Percentiles rank a stretch among this genome's conserved stretches.
These are phyloP conservation scores for Phytophthora sojae DNA, from an alignment of 352 stramenopile species.

Conservation along the genomic window DNA sequence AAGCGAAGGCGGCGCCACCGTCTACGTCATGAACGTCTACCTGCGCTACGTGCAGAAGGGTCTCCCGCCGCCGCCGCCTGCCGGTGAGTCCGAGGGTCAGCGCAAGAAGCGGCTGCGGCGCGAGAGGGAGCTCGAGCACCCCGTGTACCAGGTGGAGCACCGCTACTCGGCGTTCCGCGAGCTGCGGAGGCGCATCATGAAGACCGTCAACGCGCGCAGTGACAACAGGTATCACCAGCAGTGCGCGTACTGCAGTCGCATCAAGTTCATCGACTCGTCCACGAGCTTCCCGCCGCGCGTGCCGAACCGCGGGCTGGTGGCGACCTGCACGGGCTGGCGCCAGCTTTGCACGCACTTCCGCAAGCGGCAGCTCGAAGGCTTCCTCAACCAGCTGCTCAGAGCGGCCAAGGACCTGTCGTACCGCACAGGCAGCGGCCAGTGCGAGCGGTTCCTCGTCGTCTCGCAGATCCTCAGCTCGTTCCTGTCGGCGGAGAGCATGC, in stretches of 20 bases:
- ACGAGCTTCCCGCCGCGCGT: slow-evolving; percentile 57
- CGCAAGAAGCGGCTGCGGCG: slow-evolving; percentile 27
- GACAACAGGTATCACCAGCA: slow-evolving; percentile 47
- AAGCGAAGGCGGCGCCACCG: slow-evolving; percentile 37
- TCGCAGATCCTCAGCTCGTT: slow-evolving; percentile 67
- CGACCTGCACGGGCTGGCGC: slow-evolving; percentile 29
- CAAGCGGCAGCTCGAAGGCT: slow-evolving; percentile 44
- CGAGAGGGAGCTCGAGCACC: slow-evolving; percentile 29
- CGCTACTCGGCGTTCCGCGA: slow-evolving; percentile 64
- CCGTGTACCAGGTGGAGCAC: slow-evolving; percentile 57
- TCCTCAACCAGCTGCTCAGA: slow-evolving; percentile 53
- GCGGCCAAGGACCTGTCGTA: slow-evolving; percentile 60
- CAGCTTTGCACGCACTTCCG: slow-evolving; percentile 34
- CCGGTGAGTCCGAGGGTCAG: slow-evolving; percentile 17
- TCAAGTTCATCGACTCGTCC: slow-evolving; percentile 54
- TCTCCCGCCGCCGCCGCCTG: slow-evolving; percentile 37
- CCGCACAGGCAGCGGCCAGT: slow-evolving; percentile 38
- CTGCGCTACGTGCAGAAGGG: slow-evolving; percentile 56
- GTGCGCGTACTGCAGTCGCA: slow-evolving; percentile 59
- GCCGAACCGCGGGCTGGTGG: slow-evolving; percentile 31
- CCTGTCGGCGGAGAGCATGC: slow-evolving; percentile 45
- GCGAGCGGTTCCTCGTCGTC: slow-evolving; percentile 56
- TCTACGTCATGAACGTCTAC: slow-evolving; percentile 70
- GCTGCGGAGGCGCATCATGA: slow-evolving; percentile 44
- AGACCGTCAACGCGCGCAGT: slow-evolving; percentile 22